Evolutionary conservation across 805 yeast genomes (phyloP), one percentile per base, ranked within the genome.

Genomic region (Candida odintsovae): DNA sequence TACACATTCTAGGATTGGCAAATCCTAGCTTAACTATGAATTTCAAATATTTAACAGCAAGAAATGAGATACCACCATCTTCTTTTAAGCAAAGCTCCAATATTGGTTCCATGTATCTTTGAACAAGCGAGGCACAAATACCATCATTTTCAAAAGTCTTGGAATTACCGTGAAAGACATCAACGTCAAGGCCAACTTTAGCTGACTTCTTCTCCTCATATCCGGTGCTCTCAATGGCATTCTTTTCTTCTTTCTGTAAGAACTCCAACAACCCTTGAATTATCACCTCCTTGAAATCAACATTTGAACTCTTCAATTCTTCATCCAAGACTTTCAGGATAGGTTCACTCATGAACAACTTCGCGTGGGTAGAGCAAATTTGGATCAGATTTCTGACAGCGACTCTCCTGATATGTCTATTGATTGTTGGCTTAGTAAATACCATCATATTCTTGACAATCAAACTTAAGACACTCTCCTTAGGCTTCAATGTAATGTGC

Each of bases 1-100:
- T 75, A 55, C 88, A 78, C 5, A 76, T 56, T 46, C 85, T 75
- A 1, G 96, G 96, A 57, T 84, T 86, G 0, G 85, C 83, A 62
- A 78, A 83, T 0, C 95, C 95, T 45, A 80, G 70, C 25, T 71
- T 71, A 10, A 83, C 73, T 21, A 83, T 76, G 38, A 77, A 61
- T 45, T 73, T 78, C 38, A 87, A 57, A 49, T 81, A 78, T 28
- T 71, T 67, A 3, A 82, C 71, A 0, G 88, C 82, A 1, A 72
- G 60, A 25, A 68, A 62, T 1, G 87, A 76, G 40, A 64, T 65
- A 3, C 69, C 73, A 2, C 68, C 69, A 26, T 77, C 75, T 31
- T 73, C 73, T 4, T 59, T 53, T 0, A 80, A 50, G 45, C 88
- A 78, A 16, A 79, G 60, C 3, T 67, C 63, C 21, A 86, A 63